Percentiles rank a stretch among this genome's conserved stretches.
Conservation (phyloP, 1,284 basidiomycete genomes). For the Cryptococcus amylolentus region DNA sequence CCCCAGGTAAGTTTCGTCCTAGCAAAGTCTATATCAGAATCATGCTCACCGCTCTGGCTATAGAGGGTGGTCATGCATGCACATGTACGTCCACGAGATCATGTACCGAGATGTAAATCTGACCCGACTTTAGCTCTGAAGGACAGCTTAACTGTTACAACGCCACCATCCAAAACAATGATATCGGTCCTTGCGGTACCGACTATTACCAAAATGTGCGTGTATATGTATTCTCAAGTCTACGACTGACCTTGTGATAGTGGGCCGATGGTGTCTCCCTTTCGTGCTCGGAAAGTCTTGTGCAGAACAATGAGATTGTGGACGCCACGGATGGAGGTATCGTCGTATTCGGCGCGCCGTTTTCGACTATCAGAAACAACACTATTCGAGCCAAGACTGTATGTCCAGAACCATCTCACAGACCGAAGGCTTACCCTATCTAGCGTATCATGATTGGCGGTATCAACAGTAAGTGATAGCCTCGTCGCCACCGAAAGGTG, state of each 20-base stretch:
- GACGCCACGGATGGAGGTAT: conserved; percentile 67
- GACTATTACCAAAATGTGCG: conserved; percentile 36
- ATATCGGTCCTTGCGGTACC: conserved; percentile 57
- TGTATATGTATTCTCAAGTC: neutral
- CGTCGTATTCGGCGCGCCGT: conserved; percentile 77
- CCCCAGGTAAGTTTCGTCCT: conserved; percentile 25
- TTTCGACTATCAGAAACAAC: conserved; percentile 67
- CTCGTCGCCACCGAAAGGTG: neutral
- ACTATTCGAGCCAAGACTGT: conserved; percentile 65
- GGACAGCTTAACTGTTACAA: conserved; percentile 63
- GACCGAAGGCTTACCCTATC: neutral
- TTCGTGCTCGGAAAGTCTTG: conserved; percentile 62
- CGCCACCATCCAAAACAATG: conserved; percentile 67
- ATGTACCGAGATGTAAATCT: neutral
- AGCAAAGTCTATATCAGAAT: neutral
- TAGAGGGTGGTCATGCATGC: conserved; percentile 42
- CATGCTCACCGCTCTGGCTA: conserved; percentile 1
- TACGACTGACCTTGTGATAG: conserved; percentile 11
- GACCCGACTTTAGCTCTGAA: conserved; percentile 50
- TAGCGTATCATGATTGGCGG: conserved; percentile 65
- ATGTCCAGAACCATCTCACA: conserved; percentile 1
- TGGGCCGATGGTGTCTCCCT: conserved; percentile 85
- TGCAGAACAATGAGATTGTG: conserved; percentile 69
- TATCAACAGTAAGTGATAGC: conserved; percentile 52
- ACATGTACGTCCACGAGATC: conserved; percentile 26